These are phyloP conservation scores for Capsella bursapastoris DNA, from an alignment of 345 rosid species.

Conservation along the genomic window DNA sequence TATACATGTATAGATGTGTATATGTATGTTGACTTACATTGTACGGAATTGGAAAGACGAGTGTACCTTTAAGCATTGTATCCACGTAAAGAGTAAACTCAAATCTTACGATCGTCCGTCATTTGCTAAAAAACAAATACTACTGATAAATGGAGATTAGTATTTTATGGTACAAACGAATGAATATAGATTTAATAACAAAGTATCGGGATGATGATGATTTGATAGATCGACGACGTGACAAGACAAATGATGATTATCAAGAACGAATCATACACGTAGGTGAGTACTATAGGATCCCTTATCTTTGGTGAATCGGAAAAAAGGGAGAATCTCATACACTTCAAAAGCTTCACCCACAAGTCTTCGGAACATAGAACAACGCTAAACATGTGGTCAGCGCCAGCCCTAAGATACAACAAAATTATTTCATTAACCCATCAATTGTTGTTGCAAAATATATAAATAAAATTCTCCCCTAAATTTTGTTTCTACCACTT, in stretches of 20 bases:
- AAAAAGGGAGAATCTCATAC: constrained; percentile 28
- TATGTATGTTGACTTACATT: constrained; percentile 35
- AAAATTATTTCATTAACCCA: not conserved
- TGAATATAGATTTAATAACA: not conserved
- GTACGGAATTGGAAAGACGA: constrained; percentile 40
- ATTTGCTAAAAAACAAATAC: not conserved
- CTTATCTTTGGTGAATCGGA: constrained; percentile 33
- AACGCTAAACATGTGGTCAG: constrained; percentile 19
- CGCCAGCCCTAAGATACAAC: not conserved
- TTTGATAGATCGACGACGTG: constrained; percentile 28
- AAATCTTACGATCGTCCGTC: constrained; percentile 16
- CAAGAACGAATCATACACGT: constrained; percentile 40
- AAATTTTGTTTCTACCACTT: not conserved
- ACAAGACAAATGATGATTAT: constrained; percentile 28
- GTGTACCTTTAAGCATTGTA: constrained; percentile 24
- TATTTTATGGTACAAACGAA: not conserved
- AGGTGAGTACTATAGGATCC: constrained; percentile 25
- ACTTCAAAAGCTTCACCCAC: constrained; percentile 30
- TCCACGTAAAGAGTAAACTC: constrained; percentile 21
- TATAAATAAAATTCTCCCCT: not conserved
- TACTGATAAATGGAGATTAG: not conserved
- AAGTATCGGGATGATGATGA: not conserved
- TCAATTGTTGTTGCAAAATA: not conserved
- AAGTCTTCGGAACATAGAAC: constrained; percentile 29
- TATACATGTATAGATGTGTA: constrained; percentile 33